phyloP scores from a whole-genome alignment of 768 basidiomycete species.

The Strobilomyces dryophilus region DNA sequence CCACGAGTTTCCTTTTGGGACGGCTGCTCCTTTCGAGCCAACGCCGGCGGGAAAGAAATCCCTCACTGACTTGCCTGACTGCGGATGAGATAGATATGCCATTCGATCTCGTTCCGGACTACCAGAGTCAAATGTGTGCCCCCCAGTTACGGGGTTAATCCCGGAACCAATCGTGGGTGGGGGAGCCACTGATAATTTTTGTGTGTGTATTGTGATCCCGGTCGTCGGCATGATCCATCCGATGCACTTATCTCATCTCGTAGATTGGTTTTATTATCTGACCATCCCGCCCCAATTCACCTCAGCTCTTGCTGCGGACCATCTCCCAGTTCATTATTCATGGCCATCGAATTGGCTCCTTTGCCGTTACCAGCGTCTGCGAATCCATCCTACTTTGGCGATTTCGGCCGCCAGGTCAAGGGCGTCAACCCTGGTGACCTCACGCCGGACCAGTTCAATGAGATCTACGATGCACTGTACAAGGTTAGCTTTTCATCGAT shows the following conservation, averaged over 20 bases:
- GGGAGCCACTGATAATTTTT: neutral
- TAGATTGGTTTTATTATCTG: neutral
- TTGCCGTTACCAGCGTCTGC: constrained; percentile 72
- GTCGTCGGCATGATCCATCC: constrained; percentile 2
- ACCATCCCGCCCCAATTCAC: too few relatives aligned
- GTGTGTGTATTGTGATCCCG: neutral
- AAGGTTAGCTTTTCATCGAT: constrained; percentile 42
- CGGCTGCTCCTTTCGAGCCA: neutral
- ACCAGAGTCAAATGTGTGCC: neutral
- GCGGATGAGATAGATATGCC: constrained; percentile 6
- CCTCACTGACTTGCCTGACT: neutral
- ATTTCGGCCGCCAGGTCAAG: constrained; percentile 76
- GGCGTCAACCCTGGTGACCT: constrained; percentile 67
- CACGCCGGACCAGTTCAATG: constrained; percentile 54
- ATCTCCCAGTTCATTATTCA: constrained; percentile 24
- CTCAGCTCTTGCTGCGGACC: neutral
- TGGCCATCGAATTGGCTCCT: constrained; percentile 65
- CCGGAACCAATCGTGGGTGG: too few relatives aligned
- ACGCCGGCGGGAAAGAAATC: neutral
- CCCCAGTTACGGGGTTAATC: too few relatives aligned
- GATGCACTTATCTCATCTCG: neutral
- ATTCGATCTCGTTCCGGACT: constrained; percentile 4
- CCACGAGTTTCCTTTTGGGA: constrained; percentile 1
- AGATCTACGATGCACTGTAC: constrained; percentile 72
- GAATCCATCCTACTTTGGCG: constrained; percentile 57